phyloP scores from a whole-genome alignment of 2,329 filamentous ascomycete genomes.

The Coniochaeta sp. region DNA sequence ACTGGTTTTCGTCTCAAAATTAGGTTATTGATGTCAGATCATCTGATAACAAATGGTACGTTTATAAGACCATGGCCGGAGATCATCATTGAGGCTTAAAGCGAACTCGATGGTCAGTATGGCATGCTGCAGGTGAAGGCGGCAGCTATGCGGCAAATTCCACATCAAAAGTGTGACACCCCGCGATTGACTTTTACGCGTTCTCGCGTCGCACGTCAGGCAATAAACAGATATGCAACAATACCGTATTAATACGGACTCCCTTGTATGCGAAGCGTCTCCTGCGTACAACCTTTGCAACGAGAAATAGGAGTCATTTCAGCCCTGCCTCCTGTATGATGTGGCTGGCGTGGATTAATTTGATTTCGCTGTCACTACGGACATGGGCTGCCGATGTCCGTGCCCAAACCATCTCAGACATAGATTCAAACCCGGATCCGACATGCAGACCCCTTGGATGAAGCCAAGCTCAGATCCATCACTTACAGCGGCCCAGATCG shows the following conservation, averaged over 20 bases:
- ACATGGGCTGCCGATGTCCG: background rate
- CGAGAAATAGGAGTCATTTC: background rate
- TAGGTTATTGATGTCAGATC: background rate
- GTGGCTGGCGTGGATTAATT: background rate
- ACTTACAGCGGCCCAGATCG: background rate
- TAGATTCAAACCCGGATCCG: background rate
- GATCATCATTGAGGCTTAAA: background rate
- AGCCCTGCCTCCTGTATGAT: background rate
- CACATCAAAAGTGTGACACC: background rate
- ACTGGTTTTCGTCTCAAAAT: constrained; percentile 6
- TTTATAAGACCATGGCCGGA: background rate
- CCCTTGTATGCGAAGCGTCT: background rate
- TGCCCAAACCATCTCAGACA: background rate
- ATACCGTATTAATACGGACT: background rate
- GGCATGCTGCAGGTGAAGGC: background rate
- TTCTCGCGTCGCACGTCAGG: background rate
- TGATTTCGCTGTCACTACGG: background rate
- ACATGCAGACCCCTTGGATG: background rate
- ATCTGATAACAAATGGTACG: background rate
- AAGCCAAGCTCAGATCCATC: background rate
- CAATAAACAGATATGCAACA: background rate
- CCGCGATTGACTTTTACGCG: background rate
- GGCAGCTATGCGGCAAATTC: background rate
- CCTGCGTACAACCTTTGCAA: background rate
- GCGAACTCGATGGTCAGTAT: background rate